Percentiles rank a stretch among this genome's conserved stretches.
These are phyloP conservation scores for Candida palmyrensis DNA, from an alignment of 805 yeast genomes.

Conservation along the genomic window DNA sequence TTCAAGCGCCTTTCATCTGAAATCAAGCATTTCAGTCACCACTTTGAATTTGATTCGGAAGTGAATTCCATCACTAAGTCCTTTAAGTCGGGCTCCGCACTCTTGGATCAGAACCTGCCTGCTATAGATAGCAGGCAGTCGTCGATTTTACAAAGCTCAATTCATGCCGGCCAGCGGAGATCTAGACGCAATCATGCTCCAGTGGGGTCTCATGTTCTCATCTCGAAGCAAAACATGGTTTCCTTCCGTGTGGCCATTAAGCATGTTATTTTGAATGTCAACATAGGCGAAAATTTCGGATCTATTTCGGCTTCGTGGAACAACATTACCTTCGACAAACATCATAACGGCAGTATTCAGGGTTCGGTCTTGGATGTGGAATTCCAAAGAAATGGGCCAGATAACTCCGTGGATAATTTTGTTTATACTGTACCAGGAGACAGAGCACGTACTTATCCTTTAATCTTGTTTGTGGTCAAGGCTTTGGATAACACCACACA, in stretches of 20 bases:
- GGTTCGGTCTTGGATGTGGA: conserved; percentile 17
- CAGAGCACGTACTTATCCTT: conserved; percentile 12
- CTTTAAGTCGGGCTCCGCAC: not conserved
- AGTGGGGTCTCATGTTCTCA: no score
- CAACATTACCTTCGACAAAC: conserved; percentile 8
- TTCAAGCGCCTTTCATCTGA: conserved; percentile 6
- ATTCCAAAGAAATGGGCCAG: conserved; percentile 14
- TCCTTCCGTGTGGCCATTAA: conserved; percentile 26
- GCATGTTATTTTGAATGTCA: no score
- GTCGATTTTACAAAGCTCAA: conserved; percentile 6
- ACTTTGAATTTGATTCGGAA: conserved; percentile 6
- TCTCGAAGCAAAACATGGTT: conserved; percentile 8
- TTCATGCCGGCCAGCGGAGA: conserved; percentile 10
- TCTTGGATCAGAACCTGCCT: not conserved
- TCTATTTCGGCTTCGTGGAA: no score
- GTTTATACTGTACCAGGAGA: conserved; percentile 17
- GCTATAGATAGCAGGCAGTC: conserved; percentile 1
- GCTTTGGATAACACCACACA: conserved; percentile 23
- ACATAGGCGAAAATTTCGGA: no score
- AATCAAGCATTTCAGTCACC: conserved; percentile 7
- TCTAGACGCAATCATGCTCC: conserved; percentile 11
- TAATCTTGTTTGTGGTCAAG: conserved; percentile 17
- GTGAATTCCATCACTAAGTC: conserved; percentile 12
- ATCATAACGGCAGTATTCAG: conserved; percentile 16
- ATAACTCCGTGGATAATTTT: conserved; percentile 12